Evolutionary conservation across 805 yeast genomes (phyloP), one percentile per base, ranked within the genome.

Genomic region (Lipomyces orientalis): DNA sequence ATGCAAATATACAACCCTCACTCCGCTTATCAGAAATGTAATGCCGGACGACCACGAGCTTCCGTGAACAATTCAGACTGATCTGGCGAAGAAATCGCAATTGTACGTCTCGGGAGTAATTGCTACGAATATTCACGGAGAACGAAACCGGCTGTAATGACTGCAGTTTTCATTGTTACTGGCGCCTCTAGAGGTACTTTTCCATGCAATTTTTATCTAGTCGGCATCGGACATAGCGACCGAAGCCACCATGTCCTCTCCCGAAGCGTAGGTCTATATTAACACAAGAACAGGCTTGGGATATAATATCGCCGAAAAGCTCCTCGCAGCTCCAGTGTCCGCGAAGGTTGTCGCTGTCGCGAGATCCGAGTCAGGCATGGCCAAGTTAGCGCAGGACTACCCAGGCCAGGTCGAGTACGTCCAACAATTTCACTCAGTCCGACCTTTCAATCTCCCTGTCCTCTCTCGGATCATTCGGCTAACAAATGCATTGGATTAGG

Each of bases 331-430:
- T 4, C 73, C 78, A 2, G 72, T 80, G 0, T 70, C 75, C 14
- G 76, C 85, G 0, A 80, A 81, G 51, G 85, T 90, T 4, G 84
- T 90, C 12, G 92, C 92, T 0, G 85, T 91, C 35, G 93, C 97
- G 0, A 85, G 98, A 73, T 81, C 90, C 3, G 82, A 80, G 57
- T 80, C 78, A 0, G 81, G 83, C 0, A 76, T 91, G 65, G 74
- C 79, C 29, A 76, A 79, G 46, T 76, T 88, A 61, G 81, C 80
- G 29, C 72, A 73, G 12, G 71, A 82, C 57, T 85, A 80, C 72
- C 89, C 68, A 29, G 69, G 66, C 29, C 71, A 65, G 46, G 64
- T 73, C 61, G 70, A 63, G 60, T 65, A 68, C 29, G 76, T 74
- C 54, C 61, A 60, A 65, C 62, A 66, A 14, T 72, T 54, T 37